These are phyloP conservation scores for Cymbidium sinense DNA, from an alignment of 106 monocot genomes.

Conservation along the genomic window DNA sequence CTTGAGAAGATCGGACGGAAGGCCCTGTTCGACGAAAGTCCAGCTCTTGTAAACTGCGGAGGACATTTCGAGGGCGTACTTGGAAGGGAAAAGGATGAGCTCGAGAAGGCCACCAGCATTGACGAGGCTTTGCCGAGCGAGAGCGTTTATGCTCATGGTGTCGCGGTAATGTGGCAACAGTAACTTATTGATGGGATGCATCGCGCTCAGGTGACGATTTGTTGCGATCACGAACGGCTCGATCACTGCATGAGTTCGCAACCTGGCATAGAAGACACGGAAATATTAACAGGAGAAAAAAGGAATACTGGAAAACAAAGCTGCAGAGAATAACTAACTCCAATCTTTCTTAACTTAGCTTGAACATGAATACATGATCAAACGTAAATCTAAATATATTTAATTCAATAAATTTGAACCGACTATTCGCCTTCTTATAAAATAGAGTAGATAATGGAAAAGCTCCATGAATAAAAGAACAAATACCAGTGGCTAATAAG, in stretches of 20 bases:
- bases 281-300: no score
- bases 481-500: slow-evolving; percentile 60
- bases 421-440: no score
- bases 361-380: no score
- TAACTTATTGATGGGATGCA: slow-evolving; percentile 61
- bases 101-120: slow-evolving; percentile 54
- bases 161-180: slow-evolving; percentile 48
- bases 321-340: no score
- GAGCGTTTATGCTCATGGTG: slow-evolving; percentile 59
- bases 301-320: no score
- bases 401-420: no score
- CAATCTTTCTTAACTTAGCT: no score
- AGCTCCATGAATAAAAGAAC: not conserved
- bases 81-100: slow-evolving; percentile 30
- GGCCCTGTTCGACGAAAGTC: slow-evolving; percentile 44
- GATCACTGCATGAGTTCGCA: slow-evolving; percentile 49
- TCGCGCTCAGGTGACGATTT: slow-evolving; percentile 40
- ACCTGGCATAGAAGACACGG: not conserved
- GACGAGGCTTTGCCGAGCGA: slow-evolving; percentile 53
- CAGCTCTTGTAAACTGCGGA: slow-evolving; percentile 39
- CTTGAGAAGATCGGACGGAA: slow-evolving; percentile 52
- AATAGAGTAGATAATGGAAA: no score
- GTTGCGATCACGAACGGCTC: slow-evolving; percentile 63
- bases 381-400: no score
- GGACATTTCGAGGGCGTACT: slow-evolving; percentile 39